phyloP scores from a whole-genome alignment of 1,284 basidiomycete genomes.

The Porogramme epimiltina region DNA sequence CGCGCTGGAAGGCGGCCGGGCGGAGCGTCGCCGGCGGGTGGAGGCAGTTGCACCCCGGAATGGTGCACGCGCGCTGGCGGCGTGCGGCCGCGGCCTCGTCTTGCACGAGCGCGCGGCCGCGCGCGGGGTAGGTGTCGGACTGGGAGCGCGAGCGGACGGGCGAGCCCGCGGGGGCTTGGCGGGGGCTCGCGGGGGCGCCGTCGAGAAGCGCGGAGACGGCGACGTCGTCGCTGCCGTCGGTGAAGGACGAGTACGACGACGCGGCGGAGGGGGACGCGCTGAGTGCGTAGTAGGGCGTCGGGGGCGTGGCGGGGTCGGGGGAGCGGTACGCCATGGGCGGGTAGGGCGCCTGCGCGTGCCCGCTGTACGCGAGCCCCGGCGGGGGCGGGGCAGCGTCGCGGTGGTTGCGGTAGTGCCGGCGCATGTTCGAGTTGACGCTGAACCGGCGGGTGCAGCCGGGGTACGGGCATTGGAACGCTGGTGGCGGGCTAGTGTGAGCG shows the following conservation, averaged over 20 bases:
- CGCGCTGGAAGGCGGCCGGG: slow-evolving; percentile 16
- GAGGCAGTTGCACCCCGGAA: slow-evolving; percentile 18
- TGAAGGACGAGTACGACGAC: slow-evolving; percentile 15
- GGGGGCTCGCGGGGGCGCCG: neutral
- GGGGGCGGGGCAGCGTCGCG: slow-evolving; percentile 22
- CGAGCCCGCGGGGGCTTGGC: neutral
- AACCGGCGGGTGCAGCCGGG: slow-evolving; percentile 75
- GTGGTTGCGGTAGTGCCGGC: slow-evolving; percentile 74
- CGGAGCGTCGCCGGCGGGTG: slow-evolving; percentile 17
- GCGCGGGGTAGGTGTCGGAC: slow-evolving; percentile 3
- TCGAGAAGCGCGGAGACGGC: slow-evolving; percentile 3
- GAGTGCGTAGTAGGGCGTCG: slow-evolving; percentile 5
- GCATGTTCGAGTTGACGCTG: slow-evolving; percentile 83
- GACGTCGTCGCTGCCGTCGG: slow-evolving; percentile 13
- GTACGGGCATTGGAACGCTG: slow-evolving; percentile 74
- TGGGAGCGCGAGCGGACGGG: slow-evolving; percentile 11
- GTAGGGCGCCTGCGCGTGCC: slow-evolving; percentile 1
- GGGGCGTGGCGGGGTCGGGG: slow-evolving; percentile 1
- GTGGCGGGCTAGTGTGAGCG: slow-evolving; percentile 3
- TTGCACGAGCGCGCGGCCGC: neutral
- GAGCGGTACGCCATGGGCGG: slow-evolving; percentile 3
- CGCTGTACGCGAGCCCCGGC: too few relatives aligned
- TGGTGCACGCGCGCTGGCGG: slow-evolving; percentile 18
- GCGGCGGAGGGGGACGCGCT: slow-evolving; percentile 14
- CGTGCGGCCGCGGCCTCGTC: neutral